phyloP scores from a whole-genome alignment of 1,139 yeast genomes.

The Geotrichum restrictum region DNA sequence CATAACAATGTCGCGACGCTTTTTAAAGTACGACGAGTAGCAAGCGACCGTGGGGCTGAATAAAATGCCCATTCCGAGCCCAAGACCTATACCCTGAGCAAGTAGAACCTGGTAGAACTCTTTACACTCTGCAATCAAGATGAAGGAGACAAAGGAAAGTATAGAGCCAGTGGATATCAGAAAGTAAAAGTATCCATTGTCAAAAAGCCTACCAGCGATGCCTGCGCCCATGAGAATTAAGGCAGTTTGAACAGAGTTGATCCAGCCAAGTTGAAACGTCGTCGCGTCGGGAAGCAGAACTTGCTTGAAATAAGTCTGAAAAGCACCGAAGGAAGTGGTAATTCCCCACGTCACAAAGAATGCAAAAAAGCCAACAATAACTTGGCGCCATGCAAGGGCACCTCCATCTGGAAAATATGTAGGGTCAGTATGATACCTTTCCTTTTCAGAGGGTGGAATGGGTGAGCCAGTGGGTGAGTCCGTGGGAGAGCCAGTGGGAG shows the following conservation, averaged over 20 bases:
- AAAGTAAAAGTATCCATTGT: constrained; percentile 34
- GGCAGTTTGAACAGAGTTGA: constrained; percentile 31
- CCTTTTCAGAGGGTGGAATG: not conserved
- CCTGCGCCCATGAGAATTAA: constrained; percentile 51
- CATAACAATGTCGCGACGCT: constrained; percentile 50
- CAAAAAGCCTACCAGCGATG: constrained; percentile 41
- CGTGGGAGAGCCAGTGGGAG: no score
- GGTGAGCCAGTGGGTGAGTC: no score
- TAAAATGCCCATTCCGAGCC: constrained; percentile 40
- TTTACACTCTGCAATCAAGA: constrained; percentile 48
- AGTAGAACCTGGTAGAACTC: constrained; percentile 50
- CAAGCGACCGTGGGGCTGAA: constrained; percentile 18
- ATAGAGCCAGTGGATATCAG: constrained; percentile 46
- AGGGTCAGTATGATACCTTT: constrained; percentile 11
- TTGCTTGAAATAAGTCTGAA: constrained; percentile 53
- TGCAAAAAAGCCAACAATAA: constrained; percentile 44
- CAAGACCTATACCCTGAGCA: constrained; percentile 49
- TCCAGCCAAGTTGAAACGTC: constrained; percentile 32
- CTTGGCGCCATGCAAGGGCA: constrained; percentile 34
- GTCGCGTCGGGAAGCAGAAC: constrained; percentile 45
- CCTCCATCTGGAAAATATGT: constrained; percentile 34
- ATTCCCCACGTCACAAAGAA: constrained; percentile 55
- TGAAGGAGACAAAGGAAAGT: constrained; percentile 45
- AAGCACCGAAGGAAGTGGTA: constrained; percentile 57
- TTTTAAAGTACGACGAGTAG: constrained; percentile 39